Conservation (phyloP, 2,329 filamentous ascomycete genomes). For the Colletotrichum sp. region DNA sequence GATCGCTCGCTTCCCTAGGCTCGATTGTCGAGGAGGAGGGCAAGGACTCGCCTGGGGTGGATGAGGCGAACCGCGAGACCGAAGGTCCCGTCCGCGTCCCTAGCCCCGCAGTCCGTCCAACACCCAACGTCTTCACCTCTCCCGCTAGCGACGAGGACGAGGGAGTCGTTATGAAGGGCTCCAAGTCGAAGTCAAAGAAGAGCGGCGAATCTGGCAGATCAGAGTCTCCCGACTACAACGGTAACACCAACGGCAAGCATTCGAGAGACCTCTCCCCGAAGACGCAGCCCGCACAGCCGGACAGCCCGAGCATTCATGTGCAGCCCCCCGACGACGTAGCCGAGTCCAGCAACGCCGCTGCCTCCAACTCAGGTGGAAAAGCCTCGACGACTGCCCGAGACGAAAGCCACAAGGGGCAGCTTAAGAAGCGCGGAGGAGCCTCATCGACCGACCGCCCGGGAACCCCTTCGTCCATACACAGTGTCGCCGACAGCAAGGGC, state of each 20-base stretch:
- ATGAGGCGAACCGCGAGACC: conserved; percentile 14
- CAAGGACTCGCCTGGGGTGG: conserved; percentile 19
- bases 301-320: not conserved
- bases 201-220: not conserved
- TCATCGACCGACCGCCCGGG: conserved; percentile 14
- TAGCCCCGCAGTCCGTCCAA: conserved; percentile 28
- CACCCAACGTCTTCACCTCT: conserved; percentile 23
- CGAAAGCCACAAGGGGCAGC: conserved; percentile 2
- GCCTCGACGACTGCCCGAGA: not conserved
- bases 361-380: not conserved
- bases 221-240: not conserved
- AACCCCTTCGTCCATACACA: conserved; percentile 26
- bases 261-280: not conserved
- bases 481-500: conserved; percentile 24
- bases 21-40: conserved; percentile 49
- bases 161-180: conserved; percentile 39
- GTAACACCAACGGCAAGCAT: conserved; percentile 5
- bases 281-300: not conserved
- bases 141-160: conserved; percentile 45
- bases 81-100: conserved; percentile 28
- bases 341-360: not conserved
- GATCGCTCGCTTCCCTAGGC: conserved; percentile 45
- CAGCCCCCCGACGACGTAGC: conserved; percentile 10
- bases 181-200: conserved; percentile 16
- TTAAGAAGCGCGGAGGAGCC: conserved; percentile 21